Evolutionary conservation across 768 basidiomycete species (phyloP).

Genomic region (Steccherinum ochraceum): DNA sequence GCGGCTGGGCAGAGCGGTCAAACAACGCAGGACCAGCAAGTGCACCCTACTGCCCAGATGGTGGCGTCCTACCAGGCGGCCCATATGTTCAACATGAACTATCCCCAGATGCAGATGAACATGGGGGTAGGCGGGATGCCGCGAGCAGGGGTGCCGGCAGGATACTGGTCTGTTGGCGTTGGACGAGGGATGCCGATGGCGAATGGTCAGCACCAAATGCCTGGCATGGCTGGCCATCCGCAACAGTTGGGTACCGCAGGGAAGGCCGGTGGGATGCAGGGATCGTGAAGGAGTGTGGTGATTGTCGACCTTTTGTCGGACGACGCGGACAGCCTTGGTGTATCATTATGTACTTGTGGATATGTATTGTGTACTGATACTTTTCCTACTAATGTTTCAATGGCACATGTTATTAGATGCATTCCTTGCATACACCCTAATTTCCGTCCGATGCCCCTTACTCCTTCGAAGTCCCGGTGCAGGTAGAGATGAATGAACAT

Average conservation of each 20-base stretch:
- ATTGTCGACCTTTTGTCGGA: not conserved
- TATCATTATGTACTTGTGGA: not conserved
- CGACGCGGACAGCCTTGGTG: not conserved
- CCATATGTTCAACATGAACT: conserved; percentile 17
- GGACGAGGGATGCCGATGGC: conserved; percentile 16
- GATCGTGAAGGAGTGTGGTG: conserved; percentile 9
- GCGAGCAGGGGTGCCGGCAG: conserved; percentile 9
- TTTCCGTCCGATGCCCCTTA: too few relatives aligned
- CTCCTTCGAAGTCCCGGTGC: too few relatives aligned
- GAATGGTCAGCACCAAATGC: conserved; percentile 13
- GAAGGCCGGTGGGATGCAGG: conserved; percentile 20
- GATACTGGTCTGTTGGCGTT: conserved; percentile 12
- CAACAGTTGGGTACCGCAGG: conserved; percentile 17
- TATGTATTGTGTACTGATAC: not conserved
- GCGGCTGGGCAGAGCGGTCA: not conserved
- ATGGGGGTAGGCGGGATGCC: conserved; percentile 9
- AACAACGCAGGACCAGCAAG: not conserved
- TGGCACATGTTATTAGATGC: too few relatives aligned
- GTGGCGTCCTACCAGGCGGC: conserved; percentile 11
- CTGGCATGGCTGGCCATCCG: conserved; percentile 13
- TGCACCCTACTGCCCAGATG: conserved; percentile 12
- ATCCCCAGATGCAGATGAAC: conserved; percentile 15
- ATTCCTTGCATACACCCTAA: too few relatives aligned
- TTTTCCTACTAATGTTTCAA: not conserved
- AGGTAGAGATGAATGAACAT: not conserved